Conservation (phyloP, 768 basidiomycete species). For the Mrakia hoshinonis region DNA sequence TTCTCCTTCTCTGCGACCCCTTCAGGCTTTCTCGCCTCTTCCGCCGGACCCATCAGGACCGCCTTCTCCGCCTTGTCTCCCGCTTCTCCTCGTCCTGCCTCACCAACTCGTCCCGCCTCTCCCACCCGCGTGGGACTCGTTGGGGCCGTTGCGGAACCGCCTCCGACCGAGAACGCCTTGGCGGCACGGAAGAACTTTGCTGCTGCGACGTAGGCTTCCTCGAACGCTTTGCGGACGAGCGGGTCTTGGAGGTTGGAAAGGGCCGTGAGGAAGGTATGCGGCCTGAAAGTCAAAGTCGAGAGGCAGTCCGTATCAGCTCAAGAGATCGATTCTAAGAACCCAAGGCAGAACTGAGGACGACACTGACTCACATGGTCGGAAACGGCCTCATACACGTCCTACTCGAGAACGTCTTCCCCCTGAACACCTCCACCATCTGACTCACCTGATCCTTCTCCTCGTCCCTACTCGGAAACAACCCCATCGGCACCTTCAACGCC, state of each 20-base stretch:
- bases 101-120: too few species aligned
- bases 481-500: conserved; percentile 12
- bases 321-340: neutral
- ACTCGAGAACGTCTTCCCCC: neutral
- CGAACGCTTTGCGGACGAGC: neutral
- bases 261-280: conserved; percentile 4
- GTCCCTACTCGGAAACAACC: conserved; percentile 1
- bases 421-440: conserved; percentile 12
- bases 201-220: neutral
- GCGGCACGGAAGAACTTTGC: neutral
- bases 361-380: too few species aligned
- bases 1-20: neutral
- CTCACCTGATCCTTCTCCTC: neutral
- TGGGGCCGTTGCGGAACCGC: neutral
- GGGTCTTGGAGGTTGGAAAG: neutral
- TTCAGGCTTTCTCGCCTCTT: neutral
- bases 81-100: too few species aligned
- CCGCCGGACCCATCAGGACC: neutral
- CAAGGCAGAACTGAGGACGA: too few species aligned
- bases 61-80: too few species aligned
- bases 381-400: neutral
- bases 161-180: neutral
- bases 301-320: neutral
- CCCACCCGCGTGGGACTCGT: neutral
- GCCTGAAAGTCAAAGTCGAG: conserved; percentile 8